phyloP scores from a whole-genome alignment of 257 asterid species.

The Nicotiana benthamiana region DNA sequence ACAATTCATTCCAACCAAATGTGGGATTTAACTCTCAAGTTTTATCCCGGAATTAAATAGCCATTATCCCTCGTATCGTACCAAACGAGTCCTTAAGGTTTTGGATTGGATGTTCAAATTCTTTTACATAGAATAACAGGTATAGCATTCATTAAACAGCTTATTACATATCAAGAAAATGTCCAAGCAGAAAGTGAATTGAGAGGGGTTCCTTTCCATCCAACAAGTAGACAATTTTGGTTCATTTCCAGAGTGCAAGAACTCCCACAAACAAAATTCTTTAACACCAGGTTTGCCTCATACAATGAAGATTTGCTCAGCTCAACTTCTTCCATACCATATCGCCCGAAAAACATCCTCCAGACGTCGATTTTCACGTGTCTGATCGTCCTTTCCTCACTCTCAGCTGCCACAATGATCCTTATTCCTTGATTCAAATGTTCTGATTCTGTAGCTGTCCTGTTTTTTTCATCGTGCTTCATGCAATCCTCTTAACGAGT shows the following conservation, averaged over 20 bases:
- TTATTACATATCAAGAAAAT: conserved; percentile 4
- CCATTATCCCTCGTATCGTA: too few relatives aligned
- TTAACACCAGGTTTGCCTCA: conserved; percentile 34
- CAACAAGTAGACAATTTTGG: conserved; percentile 34
- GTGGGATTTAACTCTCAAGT: too few relatives aligned
- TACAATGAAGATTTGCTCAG: conserved; percentile 33
- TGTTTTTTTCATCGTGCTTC: conserved; percentile 26
- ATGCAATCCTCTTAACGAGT: conserved; percentile 36
- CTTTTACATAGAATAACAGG: neutral
- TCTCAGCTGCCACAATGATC: conserved; percentile 39
- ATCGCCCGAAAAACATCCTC: conserved; percentile 33
- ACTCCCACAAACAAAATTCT: conserved; percentile 24
- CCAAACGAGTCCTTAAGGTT: too few relatives aligned
- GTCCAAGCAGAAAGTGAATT: conserved; percentile 48
- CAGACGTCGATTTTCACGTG: conserved; percentile 35
- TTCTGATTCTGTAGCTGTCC: conserved; percentile 26
- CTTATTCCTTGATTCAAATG: conserved; percentile 27
- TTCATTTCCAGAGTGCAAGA: conserved; percentile 29
- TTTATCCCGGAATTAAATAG: too few relatives aligned
- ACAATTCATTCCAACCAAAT: too few relatives aligned
- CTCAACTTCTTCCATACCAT: conserved; percentile 28
- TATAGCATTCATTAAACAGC: neutral
- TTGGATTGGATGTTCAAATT: neutral
- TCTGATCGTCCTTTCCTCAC: conserved; percentile 35
- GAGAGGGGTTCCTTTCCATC: conserved; percentile 50